phyloP scores from a whole-genome alignment of 2,329 filamentous ascomycete species.

The Thielaviopsis punctulata region DNA sequence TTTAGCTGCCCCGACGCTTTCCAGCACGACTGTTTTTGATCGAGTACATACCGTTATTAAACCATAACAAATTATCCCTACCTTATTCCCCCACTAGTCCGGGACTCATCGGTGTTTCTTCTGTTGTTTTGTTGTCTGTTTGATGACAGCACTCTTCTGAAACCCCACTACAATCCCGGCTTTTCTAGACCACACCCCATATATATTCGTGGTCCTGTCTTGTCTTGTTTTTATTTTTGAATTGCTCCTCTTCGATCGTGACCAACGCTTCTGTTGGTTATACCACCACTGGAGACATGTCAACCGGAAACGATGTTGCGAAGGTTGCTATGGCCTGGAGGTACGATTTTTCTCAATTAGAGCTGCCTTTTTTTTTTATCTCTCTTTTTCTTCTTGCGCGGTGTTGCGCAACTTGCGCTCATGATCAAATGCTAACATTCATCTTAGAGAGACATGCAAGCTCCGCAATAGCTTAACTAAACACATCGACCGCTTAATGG shows the following conservation, averaged over 20 bases:
- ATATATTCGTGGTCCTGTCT: neutral
- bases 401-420: neutral
- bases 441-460: slow-evolving; percentile 25
- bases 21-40: slow-evolving; percentile 8
- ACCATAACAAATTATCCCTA: neutral
- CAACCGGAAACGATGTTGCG: slow-evolving; percentile 9
- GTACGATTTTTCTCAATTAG: too few species aligned
- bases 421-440: neutral
- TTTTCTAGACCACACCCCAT: neutral
- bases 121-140: neutral
- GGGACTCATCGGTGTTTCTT: neutral
- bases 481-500: slow-evolving; percentile 26
- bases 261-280: neutral
- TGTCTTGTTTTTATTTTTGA: neutral
- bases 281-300: slow-evolving; percentile 2
- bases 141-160: neutral
- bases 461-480: slow-evolving; percentile 26
- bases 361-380: neutral
- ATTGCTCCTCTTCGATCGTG: neutral
- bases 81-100: neutral
- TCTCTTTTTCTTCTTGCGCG: neutral
- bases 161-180: neutral
- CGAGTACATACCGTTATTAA: neutral
- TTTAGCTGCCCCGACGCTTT: slow-evolving; percentile 7
- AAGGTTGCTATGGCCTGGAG: slow-evolving; percentile 12